Evolutionary conservation across 352 stramenopile genomes (phyloP).

Genomic region (Phytopythium delawarense): DNA sequence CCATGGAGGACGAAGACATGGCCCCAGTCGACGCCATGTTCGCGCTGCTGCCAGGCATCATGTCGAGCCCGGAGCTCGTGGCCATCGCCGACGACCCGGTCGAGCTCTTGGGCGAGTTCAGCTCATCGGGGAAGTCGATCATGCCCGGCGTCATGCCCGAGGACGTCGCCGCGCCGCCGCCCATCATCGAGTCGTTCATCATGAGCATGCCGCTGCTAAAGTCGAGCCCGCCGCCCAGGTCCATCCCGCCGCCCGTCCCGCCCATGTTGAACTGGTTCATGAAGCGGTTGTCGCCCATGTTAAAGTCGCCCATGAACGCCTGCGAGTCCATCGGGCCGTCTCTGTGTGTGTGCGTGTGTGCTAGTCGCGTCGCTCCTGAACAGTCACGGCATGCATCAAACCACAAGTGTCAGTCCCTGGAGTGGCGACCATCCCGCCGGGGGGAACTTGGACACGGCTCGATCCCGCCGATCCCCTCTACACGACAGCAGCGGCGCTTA

Average conservation of each 20-base stretch:
- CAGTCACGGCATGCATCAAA: not conserved
- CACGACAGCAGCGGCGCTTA: not conserved
- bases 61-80: slow-evolving; percentile 12
- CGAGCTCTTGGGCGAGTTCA: slow-evolving; percentile 65
- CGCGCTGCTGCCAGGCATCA: slow-evolving; percentile 9
- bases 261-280: slow-evolving; percentile 72
- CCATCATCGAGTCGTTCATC: slow-evolving; percentile 58
- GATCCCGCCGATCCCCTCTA: not conserved
- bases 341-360: not conserved
- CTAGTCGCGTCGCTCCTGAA: not conserved
- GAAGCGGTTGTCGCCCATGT: slow-evolving; percentile 64
- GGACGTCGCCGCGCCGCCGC: slow-evolving; percentile 13
- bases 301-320: slow-evolving; percentile 72
- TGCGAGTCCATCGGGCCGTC: slow-evolving; percentile 58
- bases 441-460: not conserved
- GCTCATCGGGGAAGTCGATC: slow-evolving; percentile 84
- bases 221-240: slow-evolving; percentile 45
- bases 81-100: slow-evolving; percentile 8
- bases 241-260: slow-evolving; percentile 24
- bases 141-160: slow-evolving; percentile 32
- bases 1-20: slow-evolving; percentile 21
- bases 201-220: slow-evolving; percentile 66
- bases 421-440: too few species aligned
- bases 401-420: not conserved
- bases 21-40: slow-evolving; percentile 27